Conservation (phyloP, 208 protist genomes). For the Trypanosoma rangeli region DNA sequence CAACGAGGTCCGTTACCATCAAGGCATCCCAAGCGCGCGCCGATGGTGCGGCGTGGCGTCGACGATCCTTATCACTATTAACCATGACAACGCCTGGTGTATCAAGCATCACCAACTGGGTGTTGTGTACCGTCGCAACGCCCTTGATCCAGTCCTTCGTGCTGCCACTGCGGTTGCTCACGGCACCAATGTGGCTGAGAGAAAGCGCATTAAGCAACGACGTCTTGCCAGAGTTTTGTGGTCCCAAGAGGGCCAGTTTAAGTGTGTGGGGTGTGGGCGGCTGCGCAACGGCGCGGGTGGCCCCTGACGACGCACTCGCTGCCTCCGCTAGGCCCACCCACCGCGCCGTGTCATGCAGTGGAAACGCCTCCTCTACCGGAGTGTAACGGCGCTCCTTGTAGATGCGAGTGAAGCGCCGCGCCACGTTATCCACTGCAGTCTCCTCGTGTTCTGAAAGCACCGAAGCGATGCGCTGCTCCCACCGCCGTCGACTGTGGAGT, state of each 20-base stretch:
- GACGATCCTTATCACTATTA: slow-evolving; percentile 48
- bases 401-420: slow-evolving; percentile 79
- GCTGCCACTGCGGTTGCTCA: slow-evolving; percentile 77
- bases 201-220: slow-evolving; percentile 87
- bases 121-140: slow-evolving; percentile 84
- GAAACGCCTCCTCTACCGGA: slow-evolving; percentile 82
- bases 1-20: slow-evolving; percentile 75
- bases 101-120: slow-evolving; percentile 86
- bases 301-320: neutral
- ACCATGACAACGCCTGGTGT: slow-evolving; percentile 72
- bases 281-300: slow-evolving; percentile 24
- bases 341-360: slow-evolving; percentile 44
- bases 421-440: slow-evolving; percentile 51
- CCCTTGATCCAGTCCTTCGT: slow-evolving; percentile 84
- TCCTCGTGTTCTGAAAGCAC: slow-evolving; percentile 67
- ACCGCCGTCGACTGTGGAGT: slow-evolving; percentile 74
- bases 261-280: slow-evolving; percentile 51
- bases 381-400: slow-evolving; percentile 85
- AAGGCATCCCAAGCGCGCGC: slow-evolving; percentile 83
- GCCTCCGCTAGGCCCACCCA: slow-evolving; percentile 29
- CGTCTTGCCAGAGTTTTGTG: slow-evolving; percentile 89
- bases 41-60: slow-evolving; percentile 49
- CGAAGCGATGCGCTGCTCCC: slow-evolving; percentile 84
- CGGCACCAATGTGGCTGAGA: slow-evolving; percentile 78
- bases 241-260: slow-evolving; percentile 67